phyloP scores from a whole-genome alignment of 305 asterid genomes.

The Rubia peregrina region DNA sequence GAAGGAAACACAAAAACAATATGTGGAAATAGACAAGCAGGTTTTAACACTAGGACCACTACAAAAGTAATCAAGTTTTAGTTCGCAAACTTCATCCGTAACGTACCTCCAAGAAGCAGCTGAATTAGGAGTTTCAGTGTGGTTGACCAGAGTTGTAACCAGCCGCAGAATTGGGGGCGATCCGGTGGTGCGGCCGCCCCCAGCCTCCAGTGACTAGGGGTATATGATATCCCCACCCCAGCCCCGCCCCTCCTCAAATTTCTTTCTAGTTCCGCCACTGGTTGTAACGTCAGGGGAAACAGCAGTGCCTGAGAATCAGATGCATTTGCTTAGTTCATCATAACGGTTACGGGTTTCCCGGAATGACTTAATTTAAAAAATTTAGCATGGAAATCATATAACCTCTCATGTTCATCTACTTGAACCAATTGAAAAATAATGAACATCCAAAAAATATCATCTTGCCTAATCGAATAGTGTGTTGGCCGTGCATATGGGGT shows the following conservation, averaged over 20 bases:
- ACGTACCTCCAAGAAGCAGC: conserved; percentile 16
- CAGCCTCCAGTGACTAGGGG: no score
- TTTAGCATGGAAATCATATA: no score
- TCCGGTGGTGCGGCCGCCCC: no score
- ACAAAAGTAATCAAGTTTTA: neutral
- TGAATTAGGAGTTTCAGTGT: neutral
- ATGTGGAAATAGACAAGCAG: neutral
- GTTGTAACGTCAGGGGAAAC: no score
- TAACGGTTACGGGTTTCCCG: neutral
- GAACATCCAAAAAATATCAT: neutral
- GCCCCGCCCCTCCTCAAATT: no score
- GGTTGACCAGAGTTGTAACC: neutral
- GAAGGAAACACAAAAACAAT: no score
- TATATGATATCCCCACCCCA: no score
- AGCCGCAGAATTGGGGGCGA: no score
- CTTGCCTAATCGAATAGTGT: conserved; percentile 9
- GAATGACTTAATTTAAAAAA: no score
- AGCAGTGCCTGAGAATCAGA: neutral
- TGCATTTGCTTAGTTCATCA: neutral
- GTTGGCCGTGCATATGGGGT: neutral
- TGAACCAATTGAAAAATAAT: neutral
- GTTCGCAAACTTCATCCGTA: no score
- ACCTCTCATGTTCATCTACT: neutral
- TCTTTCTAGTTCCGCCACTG: no score
- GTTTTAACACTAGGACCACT: neutral